Conservation (phyloP, 371 early-diverging fungal species). For the Mucor plumbeus region DNA sequence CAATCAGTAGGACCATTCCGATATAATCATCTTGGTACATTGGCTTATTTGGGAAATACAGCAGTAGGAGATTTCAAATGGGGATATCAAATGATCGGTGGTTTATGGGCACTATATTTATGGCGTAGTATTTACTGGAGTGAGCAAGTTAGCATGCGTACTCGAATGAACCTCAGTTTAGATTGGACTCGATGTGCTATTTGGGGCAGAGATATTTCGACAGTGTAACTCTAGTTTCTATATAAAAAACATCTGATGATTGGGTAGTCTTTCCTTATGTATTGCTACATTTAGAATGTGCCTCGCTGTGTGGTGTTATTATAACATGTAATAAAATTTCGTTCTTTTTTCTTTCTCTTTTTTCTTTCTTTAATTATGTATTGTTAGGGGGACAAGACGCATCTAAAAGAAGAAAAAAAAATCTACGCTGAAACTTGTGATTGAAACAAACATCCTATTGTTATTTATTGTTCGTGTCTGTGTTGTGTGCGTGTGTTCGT, state of each 20-base stretch:
- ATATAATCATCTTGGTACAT: slow-evolving; percentile 76
- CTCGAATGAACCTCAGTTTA: slow-evolving; percentile 48
- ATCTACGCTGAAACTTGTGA: neutral
- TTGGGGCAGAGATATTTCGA: slow-evolving; percentile 51
- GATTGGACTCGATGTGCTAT: slow-evolving; percentile 53
- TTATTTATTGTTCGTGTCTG: neutral
- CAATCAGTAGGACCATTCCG: slow-evolving; percentile 58
- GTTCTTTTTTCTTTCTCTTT: neutral
- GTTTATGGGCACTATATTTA: slow-evolving; percentile 65
- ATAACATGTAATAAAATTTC: neutral
- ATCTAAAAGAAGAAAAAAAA: neutral
- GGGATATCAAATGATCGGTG: slow-evolving; percentile 62
- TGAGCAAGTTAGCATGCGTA: slow-evolving; percentile 61
- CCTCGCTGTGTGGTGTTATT: neutral
- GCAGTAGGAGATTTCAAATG: slow-evolving; percentile 70
- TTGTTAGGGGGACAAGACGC: neutral
- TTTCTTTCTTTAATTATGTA: neutral
- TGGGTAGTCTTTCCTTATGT: neutral
- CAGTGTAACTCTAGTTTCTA: slow-evolving; percentile 20
- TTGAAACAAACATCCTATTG: neutral
- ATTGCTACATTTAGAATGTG: neutral
- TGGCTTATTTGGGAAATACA: slow-evolving; percentile 85
- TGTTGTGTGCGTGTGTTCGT: neutral
- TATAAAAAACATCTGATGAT: neutral
- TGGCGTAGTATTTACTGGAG: slow-evolving; percentile 74